These are phyloP conservation scores for Rhizopogon vulgaris DNA, from an alignment of 768 basidiomycete genomes.

Conservation along the genomic window DNA sequence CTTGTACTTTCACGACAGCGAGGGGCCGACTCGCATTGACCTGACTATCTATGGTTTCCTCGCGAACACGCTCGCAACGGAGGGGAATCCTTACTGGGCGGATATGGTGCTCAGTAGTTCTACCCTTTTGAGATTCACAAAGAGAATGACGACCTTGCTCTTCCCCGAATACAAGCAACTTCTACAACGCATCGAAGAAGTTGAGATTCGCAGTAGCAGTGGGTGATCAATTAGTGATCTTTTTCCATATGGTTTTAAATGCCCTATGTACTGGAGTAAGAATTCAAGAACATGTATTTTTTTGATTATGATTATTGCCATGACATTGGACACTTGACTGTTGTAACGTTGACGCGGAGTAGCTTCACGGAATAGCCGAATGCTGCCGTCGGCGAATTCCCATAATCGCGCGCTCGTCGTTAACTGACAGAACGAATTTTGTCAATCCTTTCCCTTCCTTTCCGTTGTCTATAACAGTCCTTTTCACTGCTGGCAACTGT, in stretches of 20 bases:
- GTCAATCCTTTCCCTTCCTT: not conserved
- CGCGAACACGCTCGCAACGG: conserved; percentile 19
- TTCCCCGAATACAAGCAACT: conserved; percentile 23
- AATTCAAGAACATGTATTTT: no score
- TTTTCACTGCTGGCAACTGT: not conserved
- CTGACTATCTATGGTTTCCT: conserved; percentile 25
- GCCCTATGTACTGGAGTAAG: no score
- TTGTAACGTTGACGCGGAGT: no score
- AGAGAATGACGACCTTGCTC: conserved; percentile 17
- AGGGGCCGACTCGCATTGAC: conserved; percentile 23
- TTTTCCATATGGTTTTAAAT: no score
- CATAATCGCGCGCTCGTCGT: not conserved
- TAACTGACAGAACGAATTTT: not conserved
- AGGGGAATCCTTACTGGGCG: conserved; percentile 22
- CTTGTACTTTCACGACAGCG: conserved; percentile 21
- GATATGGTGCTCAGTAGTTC: conserved; percentile 15
- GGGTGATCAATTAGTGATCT: not conserved
- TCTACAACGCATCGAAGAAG: conserved; percentile 6
- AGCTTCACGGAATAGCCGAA: no score
- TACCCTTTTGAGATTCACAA: conserved; percentile 14
- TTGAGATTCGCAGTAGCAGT: conserved; percentile 1
- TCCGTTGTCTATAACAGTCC: not conserved
- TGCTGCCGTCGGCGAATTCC: no score
- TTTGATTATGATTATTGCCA: no score
- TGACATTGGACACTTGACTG: no score